Evolutionary conservation across 169 alveolate species (phyloP), one percentile per base, ranked within the genome.

Genomic region (Plasmodium reichenowi): DNA sequence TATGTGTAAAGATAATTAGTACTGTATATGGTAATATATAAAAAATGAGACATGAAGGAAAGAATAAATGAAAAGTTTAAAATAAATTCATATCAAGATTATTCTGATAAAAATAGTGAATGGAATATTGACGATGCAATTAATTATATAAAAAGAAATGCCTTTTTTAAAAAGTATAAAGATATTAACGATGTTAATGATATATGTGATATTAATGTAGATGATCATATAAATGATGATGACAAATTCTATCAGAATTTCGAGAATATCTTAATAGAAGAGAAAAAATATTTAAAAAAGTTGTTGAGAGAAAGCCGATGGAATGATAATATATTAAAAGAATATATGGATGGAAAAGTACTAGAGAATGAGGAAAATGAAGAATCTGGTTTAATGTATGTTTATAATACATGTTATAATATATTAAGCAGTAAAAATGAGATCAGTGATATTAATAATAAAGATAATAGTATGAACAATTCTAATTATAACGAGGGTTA

Each of bases 51-150:
- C 24, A 78, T 78, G 89, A 78, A 78, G 60, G 8, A n/a, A 38
- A 54, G 89, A 66, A 15, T 78, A 66, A 78, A 78, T 70, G 38
- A 52, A 24, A 67, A 71, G 29, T 5, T 78, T 45, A 78, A 78
- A 58, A 76, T 58, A 66, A 78, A 78, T 59, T 24, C 89, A 12
- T 78, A 78, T 70, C 66, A 78, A 6, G 89, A 78, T 3, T 78
- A 78, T 52, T 24, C 71, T 70, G 67, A 26, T 22, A 78, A 78
- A 71, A 29, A 67, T 29, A 59, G 47, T 0, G 67, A 24, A 7
- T 66, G 67, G 26, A 70, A 78, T 59, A 78, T 78, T 20, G 59
- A 78, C 17, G 80, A 78, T 20, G 76, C 38, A 71, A 70, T 78
- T 5, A 59, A 54, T 43, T 64, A 47, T 58, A 78, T 78, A 26